These are phyloP conservation scores for Kwoniella mangroviensis DNA, from an alignment of 768 basidiomycete species.

Conservation along the genomic window DNA sequence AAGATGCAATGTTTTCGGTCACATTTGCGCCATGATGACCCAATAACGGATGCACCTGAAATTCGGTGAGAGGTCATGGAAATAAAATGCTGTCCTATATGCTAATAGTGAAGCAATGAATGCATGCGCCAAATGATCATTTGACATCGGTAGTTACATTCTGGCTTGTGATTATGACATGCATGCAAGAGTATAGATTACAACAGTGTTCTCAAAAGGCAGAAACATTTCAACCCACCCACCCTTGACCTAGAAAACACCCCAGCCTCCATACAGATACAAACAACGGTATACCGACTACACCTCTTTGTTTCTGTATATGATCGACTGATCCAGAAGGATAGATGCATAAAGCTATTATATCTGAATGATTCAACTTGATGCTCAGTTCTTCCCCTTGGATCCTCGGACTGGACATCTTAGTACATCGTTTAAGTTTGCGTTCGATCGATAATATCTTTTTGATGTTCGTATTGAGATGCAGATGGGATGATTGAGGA, in stretches of 20 bases:
- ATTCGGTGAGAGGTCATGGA: no score
- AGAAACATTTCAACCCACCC: background rate
- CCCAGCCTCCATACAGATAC: slow-evolving; percentile 25
- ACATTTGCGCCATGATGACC: no score
- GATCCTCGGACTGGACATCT: background rate
- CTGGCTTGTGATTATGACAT: no score
- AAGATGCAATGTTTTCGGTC: background rate
- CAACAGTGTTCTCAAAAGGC: no score
- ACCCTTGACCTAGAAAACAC: slow-evolving; percentile 24
- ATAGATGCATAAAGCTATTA: background rate
- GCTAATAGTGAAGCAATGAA: no score
- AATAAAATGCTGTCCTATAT: no score
- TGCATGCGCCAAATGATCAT: no score
- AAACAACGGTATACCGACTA: slow-evolving; percentile 10
- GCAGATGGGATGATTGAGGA: background rate
- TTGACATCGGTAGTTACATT: no score
- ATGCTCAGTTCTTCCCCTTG: background rate
- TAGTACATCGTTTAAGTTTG: background rate
- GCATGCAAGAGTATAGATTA: no score
- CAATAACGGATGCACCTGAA: no score
- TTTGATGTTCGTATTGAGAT: background rate
- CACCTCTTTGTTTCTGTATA: background rate
- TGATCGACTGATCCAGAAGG: background rate
- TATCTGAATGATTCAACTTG: background rate
- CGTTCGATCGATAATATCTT: slow-evolving; percentile 10